Base-by-base conservation (phyloP, 352 stramenopile genomes). In the Pythium dissotocum region DNA sequence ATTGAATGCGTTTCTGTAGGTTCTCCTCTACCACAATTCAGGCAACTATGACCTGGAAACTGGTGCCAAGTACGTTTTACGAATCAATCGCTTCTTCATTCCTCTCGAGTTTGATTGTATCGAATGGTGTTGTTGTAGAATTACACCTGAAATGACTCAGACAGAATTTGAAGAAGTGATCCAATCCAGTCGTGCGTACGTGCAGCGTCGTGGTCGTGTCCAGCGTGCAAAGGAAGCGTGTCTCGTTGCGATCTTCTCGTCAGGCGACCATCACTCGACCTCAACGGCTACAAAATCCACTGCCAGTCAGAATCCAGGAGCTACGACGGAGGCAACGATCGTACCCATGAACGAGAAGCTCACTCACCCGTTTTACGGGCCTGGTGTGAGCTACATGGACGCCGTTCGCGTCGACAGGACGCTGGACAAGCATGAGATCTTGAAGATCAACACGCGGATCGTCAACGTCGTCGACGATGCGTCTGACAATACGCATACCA, bases 41-140 rank as follows among this genome's bases (percentile, higher is more conserved):
- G 61, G 61, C 36, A 67, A 67, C 40, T 67, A 67, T 26, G 61
- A 67, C 14, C 51, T 56, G 4, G 12, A 30, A 51, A 61, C 61
- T 21, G 61, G 61, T 18, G 52, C 26, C n/a, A 67, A 67, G 61
- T 66, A 59, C 30, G 57, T 26, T 63, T 52, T 21, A 24, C 21
- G 0, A 24, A 24, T 24, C 21, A 24, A 24, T 24, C 33, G 33
- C 33, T 38, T 9, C 33, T 38, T 54, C 13, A n/a, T n/a, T 35
- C 26, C 0, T 40, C 14, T 18, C 38, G 28, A 44, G 6, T 30
- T 32, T 13, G 38, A 56, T 36, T 49, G 2, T 30, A 56, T 12
- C 24, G 18, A 38, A 2, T 44, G 0, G 9, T 8, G 33, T 4
- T 64, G 18, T 46, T 9, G 36, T 33, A 66, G 60, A 38, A 66